A percentile compares a stretch with the other conserved stretches of the same genome.
These are phyloP conservation scores for Elongisporangium senticosum DNA, from an alignment of 352 stramenopile genomes.

Conservation along the genomic window DNA sequence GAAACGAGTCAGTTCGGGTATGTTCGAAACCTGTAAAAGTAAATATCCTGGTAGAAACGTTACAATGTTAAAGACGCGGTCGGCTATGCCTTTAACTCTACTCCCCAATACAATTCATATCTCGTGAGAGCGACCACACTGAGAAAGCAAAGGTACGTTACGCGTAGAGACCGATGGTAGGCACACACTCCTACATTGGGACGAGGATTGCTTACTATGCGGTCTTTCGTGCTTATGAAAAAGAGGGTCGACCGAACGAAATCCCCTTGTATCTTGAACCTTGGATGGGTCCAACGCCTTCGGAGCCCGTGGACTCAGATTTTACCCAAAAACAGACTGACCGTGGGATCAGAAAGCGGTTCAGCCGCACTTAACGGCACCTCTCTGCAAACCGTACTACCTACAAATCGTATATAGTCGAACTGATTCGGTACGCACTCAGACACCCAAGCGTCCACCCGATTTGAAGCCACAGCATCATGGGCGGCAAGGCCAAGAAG, in stretches of 20 bases:
- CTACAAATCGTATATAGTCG: background rate
- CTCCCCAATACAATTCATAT: background rate
- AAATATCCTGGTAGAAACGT: background rate
- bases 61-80: background rate
- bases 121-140: background rate
- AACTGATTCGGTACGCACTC: background rate
- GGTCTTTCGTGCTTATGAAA: background rate
- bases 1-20: background rate
- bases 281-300: background rate
- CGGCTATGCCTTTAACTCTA: background rate
- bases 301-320: background rate
- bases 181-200: background rate
- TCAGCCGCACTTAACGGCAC: background rate
- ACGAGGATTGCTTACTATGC: background rate
- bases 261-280: background rate
- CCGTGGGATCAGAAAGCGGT: background rate
- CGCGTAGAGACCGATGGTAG: background rate
- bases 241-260: background rate
- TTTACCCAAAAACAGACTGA: background rate
- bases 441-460: background rate
- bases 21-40: background rate
- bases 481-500: conserved; percentile 18
- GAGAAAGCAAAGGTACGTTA: background rate
- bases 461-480: conserved; percentile 1
- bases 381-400: too few relatives aligned